Evolutionary conservation across 805 yeast genomes (phyloP).

Genomic region (Yarrowia keelungensis): DNA sequence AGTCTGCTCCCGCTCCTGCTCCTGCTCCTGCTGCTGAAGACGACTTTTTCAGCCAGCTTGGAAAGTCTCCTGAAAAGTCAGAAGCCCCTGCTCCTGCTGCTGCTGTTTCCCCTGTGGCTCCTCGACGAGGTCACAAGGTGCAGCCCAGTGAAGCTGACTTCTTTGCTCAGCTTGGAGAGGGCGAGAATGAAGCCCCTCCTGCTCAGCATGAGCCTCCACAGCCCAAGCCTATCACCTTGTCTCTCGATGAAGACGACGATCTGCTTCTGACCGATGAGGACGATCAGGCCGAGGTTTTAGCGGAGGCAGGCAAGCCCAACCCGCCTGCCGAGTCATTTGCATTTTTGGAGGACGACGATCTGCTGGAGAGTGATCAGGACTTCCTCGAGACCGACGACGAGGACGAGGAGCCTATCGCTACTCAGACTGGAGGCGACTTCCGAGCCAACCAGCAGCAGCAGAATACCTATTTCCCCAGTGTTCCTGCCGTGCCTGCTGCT

Average conservation of each 20-base stretch:
- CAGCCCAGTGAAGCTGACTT: constrained; percentile 16
- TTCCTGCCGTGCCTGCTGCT: constrained; percentile 4
- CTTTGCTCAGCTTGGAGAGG: constrained; percentile 8
- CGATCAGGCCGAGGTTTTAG: constrained; percentile 14
- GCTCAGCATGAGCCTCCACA: constrained; percentile 8
- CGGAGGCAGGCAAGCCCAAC: constrained; percentile 31
- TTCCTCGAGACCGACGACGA: constrained; percentile 32
- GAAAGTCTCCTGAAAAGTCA: constrained; percentile 14
- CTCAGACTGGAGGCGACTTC: constrained; percentile 2
- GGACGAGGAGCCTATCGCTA: constrained; percentile 12
- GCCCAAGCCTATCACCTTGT: constrained; percentile 38
- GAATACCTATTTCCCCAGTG: constrained; percentile 10
- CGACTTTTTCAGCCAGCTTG: constrained; percentile 29
- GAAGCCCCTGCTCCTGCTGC: constrained; percentile 9
- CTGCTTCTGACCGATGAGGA: constrained; percentile 47
- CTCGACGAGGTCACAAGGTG: constrained; percentile 11
- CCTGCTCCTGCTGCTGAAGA: constrained; percentile 10
- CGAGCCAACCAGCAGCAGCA: constrained; percentile 18
- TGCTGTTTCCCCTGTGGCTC: background rate
- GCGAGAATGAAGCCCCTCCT: background rate
- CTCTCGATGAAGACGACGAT: constrained; percentile 48
- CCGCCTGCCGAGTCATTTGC: constrained; percentile 19
- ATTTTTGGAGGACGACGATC: constrained; percentile 36
- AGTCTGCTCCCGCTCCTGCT: background rate
- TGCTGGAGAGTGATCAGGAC: constrained; percentile 33